Conservation (phyloP, 768 basidiomycete genomes). For the Coprinellus aureogranulatus region DNA sequence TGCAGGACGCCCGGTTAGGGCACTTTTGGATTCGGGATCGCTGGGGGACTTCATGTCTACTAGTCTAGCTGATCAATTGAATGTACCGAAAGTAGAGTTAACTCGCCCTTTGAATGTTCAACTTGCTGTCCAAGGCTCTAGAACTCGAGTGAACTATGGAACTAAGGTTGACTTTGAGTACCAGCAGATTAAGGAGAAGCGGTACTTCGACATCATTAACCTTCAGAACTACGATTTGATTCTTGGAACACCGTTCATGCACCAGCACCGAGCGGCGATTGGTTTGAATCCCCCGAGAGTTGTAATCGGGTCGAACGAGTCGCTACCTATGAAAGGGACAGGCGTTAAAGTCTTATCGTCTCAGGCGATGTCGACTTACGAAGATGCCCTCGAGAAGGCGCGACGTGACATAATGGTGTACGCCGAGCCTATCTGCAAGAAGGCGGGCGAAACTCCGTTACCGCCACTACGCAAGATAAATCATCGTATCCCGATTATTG, state of each 20-base stretch:
- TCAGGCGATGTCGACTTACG: constrained; percentile 9
- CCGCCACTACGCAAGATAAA: constrained; percentile 36
- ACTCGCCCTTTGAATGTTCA: constrained; percentile 32
- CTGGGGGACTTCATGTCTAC: constrained; percentile 41
- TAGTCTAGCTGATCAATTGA: constrained; percentile 35
- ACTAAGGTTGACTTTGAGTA: constrained; percentile 27
- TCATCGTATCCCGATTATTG: constrained; percentile 39
- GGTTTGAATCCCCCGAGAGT: constrained; percentile 26
- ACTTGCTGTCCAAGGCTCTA: constrained; percentile 41
- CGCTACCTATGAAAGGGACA: constrained; percentile 16
- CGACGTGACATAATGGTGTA: constrained; percentile 21
- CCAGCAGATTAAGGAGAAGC: constrained; percentile 27
- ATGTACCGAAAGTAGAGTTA: constrained; percentile 20
- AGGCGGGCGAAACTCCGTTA: constrained; percentile 20
- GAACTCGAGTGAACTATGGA: constrained; percentile 31
- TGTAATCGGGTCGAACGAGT: constrained; percentile 20
- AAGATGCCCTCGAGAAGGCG: constrained; percentile 15
- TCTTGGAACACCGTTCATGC: constrained; percentile 39
- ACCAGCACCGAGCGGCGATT: constrained; percentile 24
- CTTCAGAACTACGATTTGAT: constrained; percentile 39
- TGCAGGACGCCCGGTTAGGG: constrained; percentile 29
- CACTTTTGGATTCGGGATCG: constrained; percentile 38
- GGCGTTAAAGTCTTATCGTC: constrained; percentile 13
- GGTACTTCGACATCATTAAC: constrained; percentile 39
- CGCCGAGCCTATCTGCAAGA: constrained; percentile 18